These are phyloP conservation scores for Epicoccum nigrum DNA, from an alignment of 2,329 filamentous ascomycete species.

Conservation along the genomic window DNA sequence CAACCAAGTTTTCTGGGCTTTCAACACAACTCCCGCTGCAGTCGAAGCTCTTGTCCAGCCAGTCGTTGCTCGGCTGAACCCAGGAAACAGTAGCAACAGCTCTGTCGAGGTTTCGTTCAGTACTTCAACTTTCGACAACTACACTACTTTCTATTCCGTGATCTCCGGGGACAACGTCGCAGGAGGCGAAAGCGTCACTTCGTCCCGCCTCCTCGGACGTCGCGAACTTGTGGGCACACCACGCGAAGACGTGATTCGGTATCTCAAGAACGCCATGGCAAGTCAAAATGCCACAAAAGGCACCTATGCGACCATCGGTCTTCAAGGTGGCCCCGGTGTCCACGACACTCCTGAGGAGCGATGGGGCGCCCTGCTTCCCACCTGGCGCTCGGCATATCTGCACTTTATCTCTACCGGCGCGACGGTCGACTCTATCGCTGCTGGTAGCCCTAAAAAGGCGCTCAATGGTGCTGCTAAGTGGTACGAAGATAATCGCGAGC, in stretches of 20 bases:
- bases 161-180: slow-evolving; percentile 26
- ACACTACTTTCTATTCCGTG: slow-evolving; percentile 23
- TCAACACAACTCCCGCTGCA: slow-evolving; percentile 25
- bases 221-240: slow-evolving; percentile 22
- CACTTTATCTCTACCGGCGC: slow-evolving; percentile 39
- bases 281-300: slow-evolving; percentile 26
- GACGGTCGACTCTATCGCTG: background rate
- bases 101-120: slow-evolving; percentile 11
- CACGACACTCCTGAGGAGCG: slow-evolving; percentile 18
- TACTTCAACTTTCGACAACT: slow-evolving; percentile 10
- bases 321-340: slow-evolving; percentile 40
- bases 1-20: slow-evolving; percentile 28
- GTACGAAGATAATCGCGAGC: slow-evolving; percentile 25
- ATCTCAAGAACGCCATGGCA: slow-evolving; percentile 20
- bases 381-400: slow-evolving; percentile 45
- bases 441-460: slow-evolving; percentile 14
- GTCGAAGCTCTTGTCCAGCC: slow-evolving; percentile 25
- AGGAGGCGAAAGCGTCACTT: slow-evolving; percentile 32
- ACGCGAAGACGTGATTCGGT: slow-evolving; percentile 8
- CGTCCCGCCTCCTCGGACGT: slow-evolving; percentile 39
- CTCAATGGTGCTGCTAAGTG: slow-evolving; percentile 19
- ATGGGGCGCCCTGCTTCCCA: slow-evolving; percentile 39
- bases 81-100: slow-evolving; percentile 5
- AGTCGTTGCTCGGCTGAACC: slow-evolving; percentile 12
- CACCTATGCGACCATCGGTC: slow-evolving; percentile 32